A percentile compares a stretch with the other conserved stretches of the same genome.
These are phyloP conservation scores for Phytophthora constricta DNA, from an alignment of 352 stramenopile species.

Conservation along the genomic window DNA sequence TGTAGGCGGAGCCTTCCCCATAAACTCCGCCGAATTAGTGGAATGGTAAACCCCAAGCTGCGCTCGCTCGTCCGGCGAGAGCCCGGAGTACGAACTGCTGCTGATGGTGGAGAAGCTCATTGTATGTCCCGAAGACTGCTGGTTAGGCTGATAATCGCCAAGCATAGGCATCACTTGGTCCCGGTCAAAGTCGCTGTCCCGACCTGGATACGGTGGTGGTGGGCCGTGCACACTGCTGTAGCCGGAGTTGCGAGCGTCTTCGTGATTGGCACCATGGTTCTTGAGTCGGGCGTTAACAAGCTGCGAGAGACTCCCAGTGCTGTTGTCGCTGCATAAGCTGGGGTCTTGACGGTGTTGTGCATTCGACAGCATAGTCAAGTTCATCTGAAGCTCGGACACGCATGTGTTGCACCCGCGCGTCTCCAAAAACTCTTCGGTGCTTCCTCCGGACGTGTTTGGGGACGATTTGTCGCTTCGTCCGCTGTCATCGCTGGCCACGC, in stretches of 20 bases:
- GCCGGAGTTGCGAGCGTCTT: too few relatives aligned
- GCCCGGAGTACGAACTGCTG: slow-evolving; percentile 51
- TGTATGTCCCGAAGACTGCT: slow-evolving; percentile 28
- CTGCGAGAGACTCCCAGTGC: slow-evolving; percentile 28
- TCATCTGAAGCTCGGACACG: slow-evolving; percentile 44
- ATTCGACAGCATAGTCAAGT: slow-evolving; percentile 26
- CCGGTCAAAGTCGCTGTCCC: slow-evolving; percentile 13
- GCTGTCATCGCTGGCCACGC: slow-evolving; percentile 15
- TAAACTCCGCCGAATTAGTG: slow-evolving; percentile 33
- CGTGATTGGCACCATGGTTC: background rate
- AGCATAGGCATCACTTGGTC: slow-evolving; percentile 26
- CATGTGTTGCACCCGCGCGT: slow-evolving; percentile 46
- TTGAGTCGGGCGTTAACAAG: slow-evolving; percentile 24
- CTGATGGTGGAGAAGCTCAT: slow-evolving; percentile 61
- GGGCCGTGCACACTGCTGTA: slow-evolving; percentile 9
- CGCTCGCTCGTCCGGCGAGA: slow-evolving; percentile 37
- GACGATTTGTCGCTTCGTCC: slow-evolving; percentile 18
- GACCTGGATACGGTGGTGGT: slow-evolving; percentile 19
- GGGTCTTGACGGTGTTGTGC: slow-evolving; percentile 15
- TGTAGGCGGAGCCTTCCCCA: slow-evolving; percentile 11
- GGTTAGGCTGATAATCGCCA: slow-evolving; percentile 23
- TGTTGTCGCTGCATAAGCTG: slow-evolving; percentile 23
- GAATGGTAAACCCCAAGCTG: slow-evolving; percentile 24
- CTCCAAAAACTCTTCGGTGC: slow-evolving; percentile 38
- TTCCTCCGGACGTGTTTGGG: slow-evolving; percentile 24